Percentiles rank a stretch among this genome's conserved stretches.
These are phyloP conservation scores for Metschnikowia sp. DNA, from an alignment of 805 yeast genomes.

Conservation along the genomic window DNA sequence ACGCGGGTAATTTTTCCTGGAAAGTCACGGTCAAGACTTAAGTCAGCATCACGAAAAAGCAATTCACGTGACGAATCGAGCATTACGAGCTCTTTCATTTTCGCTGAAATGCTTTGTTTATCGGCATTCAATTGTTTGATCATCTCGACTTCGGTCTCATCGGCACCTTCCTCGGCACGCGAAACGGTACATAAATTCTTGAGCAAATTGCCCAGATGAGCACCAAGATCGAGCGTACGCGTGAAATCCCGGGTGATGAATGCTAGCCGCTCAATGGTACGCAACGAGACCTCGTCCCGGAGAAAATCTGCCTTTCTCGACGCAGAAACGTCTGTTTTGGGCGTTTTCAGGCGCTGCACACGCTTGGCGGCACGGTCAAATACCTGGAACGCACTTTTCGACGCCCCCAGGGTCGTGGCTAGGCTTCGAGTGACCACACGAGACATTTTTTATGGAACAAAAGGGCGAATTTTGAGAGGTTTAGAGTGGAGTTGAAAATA, in stretches of 20 bases:
- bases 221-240: slow-evolving; percentile 66
- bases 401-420: slow-evolving; percentile 11
- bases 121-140: slow-evolving; percentile 48
- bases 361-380: slow-evolving; percentile 64
- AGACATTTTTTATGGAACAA: neutral
- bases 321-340: slow-evolving; percentile 37
- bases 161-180: slow-evolving; percentile 20
- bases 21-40: slow-evolving; percentile 40
- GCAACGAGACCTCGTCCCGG: slow-evolving; percentile 67
- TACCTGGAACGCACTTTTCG: slow-evolving; percentile 30
- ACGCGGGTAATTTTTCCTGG: slow-evolving; percentile 45
- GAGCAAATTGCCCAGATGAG: slow-evolving; percentile 64
- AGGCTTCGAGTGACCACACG: neutral
- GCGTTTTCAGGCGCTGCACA: slow-evolving; percentile 57
- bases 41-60: slow-evolving; percentile 49
- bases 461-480: neutral
- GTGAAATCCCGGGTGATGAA: slow-evolving; percentile 65
- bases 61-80: slow-evolving; percentile 58
- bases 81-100: slow-evolving; percentile 58
- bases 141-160: slow-evolving; percentile 35
- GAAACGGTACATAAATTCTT: slow-evolving; percentile 33
- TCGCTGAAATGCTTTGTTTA: slow-evolving; percentile 46
- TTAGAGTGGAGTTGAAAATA: neutral
- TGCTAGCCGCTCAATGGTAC: slow-evolving; percentile 72
- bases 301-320: slow-evolving; percentile 66